phyloP scores from a whole-genome alignment of 2,329 filamentous ascomycete species.

The Didymella pomorum region DNA sequence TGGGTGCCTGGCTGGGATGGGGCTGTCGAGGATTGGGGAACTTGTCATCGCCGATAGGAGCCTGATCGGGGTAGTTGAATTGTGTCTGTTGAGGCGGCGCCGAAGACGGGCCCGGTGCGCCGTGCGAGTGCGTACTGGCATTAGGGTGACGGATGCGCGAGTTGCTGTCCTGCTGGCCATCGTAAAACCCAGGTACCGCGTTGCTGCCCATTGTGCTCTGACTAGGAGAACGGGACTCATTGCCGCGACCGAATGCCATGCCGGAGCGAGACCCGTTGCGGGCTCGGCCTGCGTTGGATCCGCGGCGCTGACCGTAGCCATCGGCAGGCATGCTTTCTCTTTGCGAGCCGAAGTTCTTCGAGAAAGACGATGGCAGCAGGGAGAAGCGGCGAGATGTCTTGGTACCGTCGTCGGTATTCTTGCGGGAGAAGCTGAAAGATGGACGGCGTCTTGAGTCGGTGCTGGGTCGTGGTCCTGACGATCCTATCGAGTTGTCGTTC shows the following conservation, averaged over 20 bases:
- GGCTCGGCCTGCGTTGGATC: conserved; percentile 38
- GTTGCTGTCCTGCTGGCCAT: conserved; percentile 48
- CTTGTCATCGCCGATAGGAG: conserved; percentile 47
- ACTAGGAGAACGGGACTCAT: conserved; percentile 54
- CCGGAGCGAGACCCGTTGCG: conserved; percentile 46
- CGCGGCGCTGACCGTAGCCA: conserved; percentile 31
- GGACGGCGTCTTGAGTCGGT: conserved; percentile 58
- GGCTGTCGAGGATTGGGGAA: conserved; percentile 45
- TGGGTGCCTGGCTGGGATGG: conserved; percentile 39
- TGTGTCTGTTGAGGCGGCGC: conserved; percentile 49
- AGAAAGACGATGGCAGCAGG: conserved; percentile 59
- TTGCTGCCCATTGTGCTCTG: conserved; percentile 56
- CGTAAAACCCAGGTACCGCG: conserved; percentile 53
- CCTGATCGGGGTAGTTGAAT: conserved; percentile 39
- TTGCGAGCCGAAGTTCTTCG: conserved; percentile 54
- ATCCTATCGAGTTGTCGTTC: conserved; percentile 60
- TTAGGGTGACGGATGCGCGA: conserved; percentile 34
- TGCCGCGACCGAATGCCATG: conserved; percentile 55
- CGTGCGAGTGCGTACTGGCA: conserved; percentile 25
- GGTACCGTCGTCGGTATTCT: conserved; percentile 52
- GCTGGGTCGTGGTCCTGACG: conserved; percentile 53
- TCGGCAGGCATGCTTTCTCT: conserved; percentile 48
- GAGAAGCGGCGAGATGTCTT: conserved; percentile 58
- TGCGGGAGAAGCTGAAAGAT: conserved; percentile 60
- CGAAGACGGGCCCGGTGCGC: conserved; percentile 38